Evolutionary conservation across 2,329 filamentous ascomycete species (phyloP).

Genomic region (Didymella glomerata): DNA sequence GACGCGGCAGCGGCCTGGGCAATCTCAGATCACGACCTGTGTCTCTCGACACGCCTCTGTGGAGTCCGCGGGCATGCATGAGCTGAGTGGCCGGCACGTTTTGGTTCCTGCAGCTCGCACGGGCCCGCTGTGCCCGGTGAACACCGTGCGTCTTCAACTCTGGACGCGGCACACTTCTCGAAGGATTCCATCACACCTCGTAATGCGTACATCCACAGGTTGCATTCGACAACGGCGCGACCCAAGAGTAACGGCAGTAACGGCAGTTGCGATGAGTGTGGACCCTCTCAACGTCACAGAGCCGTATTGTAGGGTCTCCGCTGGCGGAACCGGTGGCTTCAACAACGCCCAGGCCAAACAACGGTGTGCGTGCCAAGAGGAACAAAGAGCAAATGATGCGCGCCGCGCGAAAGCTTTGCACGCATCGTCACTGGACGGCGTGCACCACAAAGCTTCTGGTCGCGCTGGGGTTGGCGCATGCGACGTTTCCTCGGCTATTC

Average conservation of each 20-base stretch:
- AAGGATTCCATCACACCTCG: neutral
- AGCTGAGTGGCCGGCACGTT: conserved; percentile 9
- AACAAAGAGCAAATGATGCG: conserved; percentile 10
- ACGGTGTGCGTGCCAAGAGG: neutral
- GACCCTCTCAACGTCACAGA: conserved; percentile 7
- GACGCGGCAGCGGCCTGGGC: conserved; percentile 18
- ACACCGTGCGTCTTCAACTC: conserved; percentile 1
- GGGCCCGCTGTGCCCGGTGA: conserved; percentile 9
- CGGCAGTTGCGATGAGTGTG: neutral
- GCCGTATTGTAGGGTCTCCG: neutral
- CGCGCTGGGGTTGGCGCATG: conserved; percentile 11
- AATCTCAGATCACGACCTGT: conserved; percentile 5
- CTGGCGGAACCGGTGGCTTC: neutral
- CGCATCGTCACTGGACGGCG: conserved; percentile 6
- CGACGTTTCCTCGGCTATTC: conserved; percentile 22
- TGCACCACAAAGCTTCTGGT: conserved; percentile 17
- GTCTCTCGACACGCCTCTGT: conserved; percentile 2
- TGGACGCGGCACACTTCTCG: conserved; percentile 4
- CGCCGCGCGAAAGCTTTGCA: conserved; percentile 17
- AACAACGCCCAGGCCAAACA: neutral
- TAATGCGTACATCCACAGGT: neutral
- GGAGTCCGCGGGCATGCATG: conserved; percentile 3
- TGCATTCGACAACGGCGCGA: neutral
- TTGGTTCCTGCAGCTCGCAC: conserved; percentile 18
- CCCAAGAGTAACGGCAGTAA: neutral